Conservation (phyloP, 495 filamentous ascomycete species). For the Endocarpon pusillum region DNA sequence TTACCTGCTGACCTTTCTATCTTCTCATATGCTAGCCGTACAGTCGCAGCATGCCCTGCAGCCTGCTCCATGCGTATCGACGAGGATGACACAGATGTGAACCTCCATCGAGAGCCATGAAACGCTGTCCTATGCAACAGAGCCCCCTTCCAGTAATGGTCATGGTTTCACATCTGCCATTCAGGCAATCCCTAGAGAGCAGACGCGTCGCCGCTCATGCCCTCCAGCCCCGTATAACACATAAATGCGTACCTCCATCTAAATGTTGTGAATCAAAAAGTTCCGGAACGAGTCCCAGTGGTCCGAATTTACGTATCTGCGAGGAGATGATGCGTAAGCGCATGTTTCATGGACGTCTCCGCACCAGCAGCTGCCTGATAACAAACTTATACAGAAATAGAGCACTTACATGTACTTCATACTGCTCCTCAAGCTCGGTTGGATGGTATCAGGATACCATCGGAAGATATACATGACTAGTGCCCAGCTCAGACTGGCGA, state of each 20-base stretch:
- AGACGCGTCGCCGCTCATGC: too few relatives aligned
- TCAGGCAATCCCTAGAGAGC: too few relatives aligned
- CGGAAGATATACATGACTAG: slow-evolving; percentile 90
- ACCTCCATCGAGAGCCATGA: too few relatives aligned
- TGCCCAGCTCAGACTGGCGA: slow-evolving; percentile 79
- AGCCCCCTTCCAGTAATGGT: too few relatives aligned
- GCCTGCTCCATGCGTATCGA: too few relatives aligned
- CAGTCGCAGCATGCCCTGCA: too few relatives aligned
- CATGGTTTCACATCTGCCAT: too few relatives aligned
- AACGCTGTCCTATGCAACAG: too few relatives aligned
- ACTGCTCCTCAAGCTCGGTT: slow-evolving; percentile 78
- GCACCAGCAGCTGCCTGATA: neutral
- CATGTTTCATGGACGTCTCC: neutral
- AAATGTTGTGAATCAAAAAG: slow-evolving; percentile 76
- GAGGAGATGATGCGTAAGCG: neutral
- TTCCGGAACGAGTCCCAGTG: slow-evolving; percentile 69
- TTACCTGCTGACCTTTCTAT: too few relatives aligned
- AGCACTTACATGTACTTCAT: slow-evolving; percentile 90
- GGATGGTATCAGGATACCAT: slow-evolving; percentile 77
- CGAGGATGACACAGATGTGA: too few relatives aligned
- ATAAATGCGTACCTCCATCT: slow-evolving; percentile 5
- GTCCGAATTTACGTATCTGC: slow-evolving; percentile 53
- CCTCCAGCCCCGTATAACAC: neutral
- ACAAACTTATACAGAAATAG: too few relatives aligned
- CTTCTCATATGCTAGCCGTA: too few relatives aligned